A percentile compares a stretch with the other conserved stretches of the same genome.
Conservation (phyloP, 2,329 filamentous ascomycete genomes). For the Pseudocercospora cruenta region DNA sequence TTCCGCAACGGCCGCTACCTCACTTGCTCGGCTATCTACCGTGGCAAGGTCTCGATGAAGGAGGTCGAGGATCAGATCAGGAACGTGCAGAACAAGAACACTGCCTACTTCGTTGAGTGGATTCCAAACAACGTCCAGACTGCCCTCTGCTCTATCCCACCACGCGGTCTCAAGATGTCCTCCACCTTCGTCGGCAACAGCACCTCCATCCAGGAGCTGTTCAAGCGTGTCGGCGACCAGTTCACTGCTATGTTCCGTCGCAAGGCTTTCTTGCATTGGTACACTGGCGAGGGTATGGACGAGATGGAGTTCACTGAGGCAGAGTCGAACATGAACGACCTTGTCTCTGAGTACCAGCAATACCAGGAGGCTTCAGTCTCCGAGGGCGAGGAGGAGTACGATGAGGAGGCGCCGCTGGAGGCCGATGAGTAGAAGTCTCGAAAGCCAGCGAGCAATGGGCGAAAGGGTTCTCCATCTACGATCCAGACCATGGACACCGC, state of each 20-base stretch:
- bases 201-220: slow-evolving; percentile 99
- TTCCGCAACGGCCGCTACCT: slow-evolving; percentile 99
- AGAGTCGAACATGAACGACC: slow-evolving; percentile 99
- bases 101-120: slow-evolving; percentile 99
- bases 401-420: slow-evolving; percentile 77
- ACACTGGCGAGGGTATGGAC: slow-evolving; percentile 99
- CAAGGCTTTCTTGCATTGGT: slow-evolving; percentile 99
- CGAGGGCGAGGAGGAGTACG: slow-evolving; percentile 95
- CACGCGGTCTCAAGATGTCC: slow-evolving; percentile 97
- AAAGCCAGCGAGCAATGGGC: background rate
- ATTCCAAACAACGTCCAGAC: slow-evolving; percentile 99
- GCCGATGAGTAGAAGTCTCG: slow-evolving; percentile 65
- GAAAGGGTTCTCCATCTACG: background rate
- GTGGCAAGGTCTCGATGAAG: slow-evolving; percentile 99
- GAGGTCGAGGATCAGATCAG: slow-evolving; percentile 99
- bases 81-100: slow-evolving; percentile 99
- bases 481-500: background rate
- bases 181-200: slow-evolving; percentile 99
- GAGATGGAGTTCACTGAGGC: slow-evolving; percentile 99
- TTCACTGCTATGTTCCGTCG: slow-evolving; percentile 99
- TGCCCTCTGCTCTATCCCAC: slow-evolving; percentile 97
- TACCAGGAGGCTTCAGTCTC: slow-evolving; percentile 99
- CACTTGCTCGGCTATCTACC: slow-evolving; percentile 99
- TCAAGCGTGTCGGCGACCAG: slow-evolving; percentile 99
- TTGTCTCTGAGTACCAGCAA: slow-evolving; percentile 99